Evolutionary conservation across 2,329 filamentous ascomycete species (phyloP), one percentile per base, ranked within the genome.

Genomic region (Bipolaris victoriae): DNA sequence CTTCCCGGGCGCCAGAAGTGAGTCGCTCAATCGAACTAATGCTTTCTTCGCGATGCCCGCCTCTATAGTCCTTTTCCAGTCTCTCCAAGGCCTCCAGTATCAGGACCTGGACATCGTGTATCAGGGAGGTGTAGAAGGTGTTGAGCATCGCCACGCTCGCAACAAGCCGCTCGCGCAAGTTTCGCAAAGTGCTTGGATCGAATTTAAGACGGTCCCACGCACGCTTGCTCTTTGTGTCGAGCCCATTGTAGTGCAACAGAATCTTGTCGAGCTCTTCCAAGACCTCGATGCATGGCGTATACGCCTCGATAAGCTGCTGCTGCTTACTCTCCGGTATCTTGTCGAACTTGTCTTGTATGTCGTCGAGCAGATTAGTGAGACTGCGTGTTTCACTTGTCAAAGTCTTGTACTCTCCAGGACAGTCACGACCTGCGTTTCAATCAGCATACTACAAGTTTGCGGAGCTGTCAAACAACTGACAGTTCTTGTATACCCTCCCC

Each of bases 131-230:
- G 20, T 71, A 74, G 55, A 75, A 74, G 11, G 50, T 45, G 31
- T 66, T 70, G 7, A 75, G 63, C 61, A 70, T 64, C 2, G 56
- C 50, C 9, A 70, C 66, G 35, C 58, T 68, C 18, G 65, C 55
- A n/a, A 62, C 63, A 5, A 75, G 57, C 4, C 67, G 66, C 20
- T 64, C 64, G 3, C 68, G 64, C 13, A 74, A 44, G 15, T 58
- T 57, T 15, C 55, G 57, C 1, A 61, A 65, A n/a, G 55, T 62
- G 5, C 68, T 60, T 4, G 70, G 63, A 26, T 72, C 71, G 63
- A 66, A 74, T 52, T 63, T 69, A 39, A 74, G 26, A 13, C 71
- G 64, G 40, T 75, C 69, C 68, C 68, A 75, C 7, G 66, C 60
- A 33, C 71, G 59, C 51, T 68, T 70, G 54, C 56, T 67, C 48